These are phyloP conservation scores for Penicillium atrosanguineum DNA, from an alignment of 495 filamentous ascomycete genomes.

Conservation along the genomic window DNA sequence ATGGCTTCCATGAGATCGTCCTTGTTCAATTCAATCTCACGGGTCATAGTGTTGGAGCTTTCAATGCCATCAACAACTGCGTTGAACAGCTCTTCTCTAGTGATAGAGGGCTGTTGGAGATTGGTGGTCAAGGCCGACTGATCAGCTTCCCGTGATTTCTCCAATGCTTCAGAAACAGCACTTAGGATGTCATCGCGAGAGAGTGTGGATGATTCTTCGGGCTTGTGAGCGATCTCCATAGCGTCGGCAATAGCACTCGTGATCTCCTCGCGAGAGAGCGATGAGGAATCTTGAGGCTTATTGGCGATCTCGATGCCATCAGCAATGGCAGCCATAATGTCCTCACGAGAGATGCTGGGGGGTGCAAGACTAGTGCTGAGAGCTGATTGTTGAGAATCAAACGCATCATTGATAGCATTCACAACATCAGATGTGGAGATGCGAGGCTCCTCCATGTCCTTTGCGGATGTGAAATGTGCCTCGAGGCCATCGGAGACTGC, in stretches of 20 bases:
- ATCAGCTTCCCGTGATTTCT: conserved; percentile 11
- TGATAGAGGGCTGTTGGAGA: conserved; percentile 31
- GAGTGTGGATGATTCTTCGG: conserved; percentile 33
- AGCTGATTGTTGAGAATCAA: conserved; percentile 45
- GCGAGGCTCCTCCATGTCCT: conserved; percentile 35
- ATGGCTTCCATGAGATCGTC: conserved; percentile 68
- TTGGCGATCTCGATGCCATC: conserved; percentile 43
- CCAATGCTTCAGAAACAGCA: conserved; percentile 29
- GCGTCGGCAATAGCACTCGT: conserved; percentile 53
- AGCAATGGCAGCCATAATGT: conserved; percentile 52
- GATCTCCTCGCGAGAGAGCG: conserved; percentile 39
- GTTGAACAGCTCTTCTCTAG: conserved; percentile 52
- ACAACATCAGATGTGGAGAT: conserved; percentile 50
- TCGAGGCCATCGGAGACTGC: conserved; percentile 43
- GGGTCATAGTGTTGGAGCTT: conserved; percentile 43
- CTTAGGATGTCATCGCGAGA: conserved; percentile 51
- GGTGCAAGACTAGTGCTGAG: conserved; percentile 10
- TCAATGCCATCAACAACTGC: conserved; percentile 59
- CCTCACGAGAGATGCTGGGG: conserved; percentile 31
- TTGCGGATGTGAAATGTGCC: conserved; percentile 38
- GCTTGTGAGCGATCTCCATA: conserved; percentile 29
- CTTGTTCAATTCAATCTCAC: conserved; percentile 59
- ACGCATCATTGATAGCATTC: conserved; percentile 55
- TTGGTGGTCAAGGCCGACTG: conserved; percentile 22
- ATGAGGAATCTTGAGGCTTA: conserved; percentile 25